Evolutionary conservation across 2,329 filamentous ascomycete species (phyloP).

Genomic region (Sporothrix brunneoviolacea): DNA sequence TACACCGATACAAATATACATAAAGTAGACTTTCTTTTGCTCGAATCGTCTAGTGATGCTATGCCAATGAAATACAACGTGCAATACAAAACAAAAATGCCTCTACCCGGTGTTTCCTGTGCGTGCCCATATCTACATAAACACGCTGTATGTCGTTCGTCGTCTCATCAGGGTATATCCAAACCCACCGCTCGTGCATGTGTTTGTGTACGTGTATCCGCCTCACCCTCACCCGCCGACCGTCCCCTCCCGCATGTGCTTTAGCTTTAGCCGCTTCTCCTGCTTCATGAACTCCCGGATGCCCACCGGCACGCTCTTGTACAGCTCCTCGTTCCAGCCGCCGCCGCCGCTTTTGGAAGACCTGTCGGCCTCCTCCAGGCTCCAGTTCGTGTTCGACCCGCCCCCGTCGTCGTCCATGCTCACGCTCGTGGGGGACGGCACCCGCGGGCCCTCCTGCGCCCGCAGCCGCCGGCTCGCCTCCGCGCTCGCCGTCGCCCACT

Average conservation of each 20-base stretch:
- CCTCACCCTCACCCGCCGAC: constrained; percentile 30
- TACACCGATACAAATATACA: too few relatives aligned
- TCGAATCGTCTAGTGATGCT: too few relatives aligned
- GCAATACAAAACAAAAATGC: too few relatives aligned
- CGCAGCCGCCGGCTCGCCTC: constrained; percentile 54
- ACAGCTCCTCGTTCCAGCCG: constrained; percentile 59
- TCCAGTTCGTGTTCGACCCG: constrained; percentile 65
- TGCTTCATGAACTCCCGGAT: constrained; percentile 97
- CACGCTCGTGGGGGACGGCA: constrained; percentile 27
- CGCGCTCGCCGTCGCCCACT: constrained; percentile 63
- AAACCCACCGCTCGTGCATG: too few relatives aligned
- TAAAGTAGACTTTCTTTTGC: too few relatives aligned
- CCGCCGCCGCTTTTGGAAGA: constrained; percentile 19
- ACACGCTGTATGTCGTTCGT: too few relatives aligned
- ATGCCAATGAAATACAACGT: too few relatives aligned
- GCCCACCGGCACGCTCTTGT: constrained; percentile 77
- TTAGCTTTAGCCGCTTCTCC: constrained; percentile 81
- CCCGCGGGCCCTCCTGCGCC: constrained; percentile 26
- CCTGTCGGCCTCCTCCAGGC: constrained; percentile 14
- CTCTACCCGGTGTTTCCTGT: too few relatives aligned
- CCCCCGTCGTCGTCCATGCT: constrained; percentile 79
- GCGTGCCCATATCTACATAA: too few relatives aligned
- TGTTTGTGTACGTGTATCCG: not conserved
- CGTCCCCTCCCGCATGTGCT: constrained; percentile 54
- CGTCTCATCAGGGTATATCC: too few relatives aligned